Evolutionary conservation across 148 eudicot species (phyloP).

Genomic region (Rhododendron henanense): DNA sequence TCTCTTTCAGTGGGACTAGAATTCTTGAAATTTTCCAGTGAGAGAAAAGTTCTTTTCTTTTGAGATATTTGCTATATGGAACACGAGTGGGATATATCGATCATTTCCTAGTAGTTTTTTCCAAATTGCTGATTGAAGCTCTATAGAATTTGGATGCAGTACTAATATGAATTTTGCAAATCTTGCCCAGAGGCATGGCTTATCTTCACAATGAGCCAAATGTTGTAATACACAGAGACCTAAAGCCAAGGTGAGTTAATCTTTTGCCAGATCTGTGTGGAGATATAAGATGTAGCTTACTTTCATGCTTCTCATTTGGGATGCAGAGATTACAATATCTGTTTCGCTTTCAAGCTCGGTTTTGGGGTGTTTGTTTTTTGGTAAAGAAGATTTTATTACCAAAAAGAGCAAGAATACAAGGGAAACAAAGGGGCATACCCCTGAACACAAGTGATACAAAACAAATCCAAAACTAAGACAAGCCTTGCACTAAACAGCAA

Average conservation of each 20-base stretch:
- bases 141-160: conserved; percentile 3
- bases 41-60: background rate
- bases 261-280: background rate
- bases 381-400: background rate
- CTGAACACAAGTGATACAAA: background rate
- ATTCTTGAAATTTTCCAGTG: background rate
- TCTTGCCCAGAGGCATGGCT: conserved; percentile 79
- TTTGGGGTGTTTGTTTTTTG: background rate
- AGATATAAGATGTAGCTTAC: background rate
- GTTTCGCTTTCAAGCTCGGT: background rate
- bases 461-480: background rate
- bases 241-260: conserved; percentile 79
- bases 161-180: conserved; percentile 18
- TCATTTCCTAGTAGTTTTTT: background rate
- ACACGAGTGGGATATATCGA: background rate
- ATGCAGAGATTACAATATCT: background rate
- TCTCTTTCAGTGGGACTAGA: background rate
- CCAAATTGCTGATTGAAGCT: conserved; percentile 3
- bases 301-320: background rate
- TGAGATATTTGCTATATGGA: background rate
- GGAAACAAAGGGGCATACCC: background rate
- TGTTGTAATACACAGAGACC: conserved; percentile 85
- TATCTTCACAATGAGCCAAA: conserved; percentile 98
- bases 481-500: background rate
- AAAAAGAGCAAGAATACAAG: background rate